Conservation (phyloP, 257 asterid species). For the Solanum commersonii region DNA sequence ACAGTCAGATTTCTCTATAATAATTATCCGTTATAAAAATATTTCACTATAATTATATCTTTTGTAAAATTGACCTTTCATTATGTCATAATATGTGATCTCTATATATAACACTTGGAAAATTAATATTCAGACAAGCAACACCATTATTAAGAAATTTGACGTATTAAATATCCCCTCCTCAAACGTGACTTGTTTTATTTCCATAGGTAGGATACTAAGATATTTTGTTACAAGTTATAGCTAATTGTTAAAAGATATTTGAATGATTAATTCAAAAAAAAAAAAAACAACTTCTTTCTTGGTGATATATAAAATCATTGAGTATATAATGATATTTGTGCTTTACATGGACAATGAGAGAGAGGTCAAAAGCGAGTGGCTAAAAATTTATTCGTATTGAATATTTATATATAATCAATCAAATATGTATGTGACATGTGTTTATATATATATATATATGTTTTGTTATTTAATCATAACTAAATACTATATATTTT, state of each 20-base stretch:
- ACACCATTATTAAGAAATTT: no score
- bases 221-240: background rate
- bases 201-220: background rate
- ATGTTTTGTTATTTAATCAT: background rate
- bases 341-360: background rate
- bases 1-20: background rate
- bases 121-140: no score
- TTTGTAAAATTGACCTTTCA: background rate
- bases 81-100: background rate
- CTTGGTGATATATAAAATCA: no score
- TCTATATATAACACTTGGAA: no score
- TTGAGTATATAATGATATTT: background rate
- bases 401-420: background rate
- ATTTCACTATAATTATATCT: no score
- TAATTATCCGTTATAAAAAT: background rate
- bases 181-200: no score
- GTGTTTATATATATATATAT: background rate
- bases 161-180: background rate
- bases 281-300: background rate
- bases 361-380: background rate
- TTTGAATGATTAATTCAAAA: background rate
- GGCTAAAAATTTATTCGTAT: background rate
- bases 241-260: no score
- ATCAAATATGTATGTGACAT: background rate
- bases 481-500: background rate